Percentiles rank a stretch among this genome's conserved stretches.
Conservation (phyloP, 1,139 yeast species). For the Saccharomyces hybrid region DNA sequence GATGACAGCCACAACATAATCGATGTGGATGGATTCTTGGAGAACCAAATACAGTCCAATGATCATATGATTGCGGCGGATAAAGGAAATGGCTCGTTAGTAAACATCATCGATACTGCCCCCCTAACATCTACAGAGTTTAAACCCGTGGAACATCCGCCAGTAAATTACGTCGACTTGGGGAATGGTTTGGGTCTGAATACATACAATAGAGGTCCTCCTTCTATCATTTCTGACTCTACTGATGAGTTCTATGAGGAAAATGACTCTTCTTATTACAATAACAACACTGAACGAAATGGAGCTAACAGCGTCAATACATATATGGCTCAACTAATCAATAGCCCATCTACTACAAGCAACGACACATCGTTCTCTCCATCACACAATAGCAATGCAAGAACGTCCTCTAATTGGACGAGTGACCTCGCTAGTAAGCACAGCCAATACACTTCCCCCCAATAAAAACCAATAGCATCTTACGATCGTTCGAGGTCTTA, state of each 20-base stretch:
- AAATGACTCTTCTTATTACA: background rate
- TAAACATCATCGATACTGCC: background rate
- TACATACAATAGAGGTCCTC: constrained; percentile 23
- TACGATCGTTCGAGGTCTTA: background rate
- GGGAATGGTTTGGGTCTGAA: constrained; percentile 25
- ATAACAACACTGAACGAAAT: background rate
- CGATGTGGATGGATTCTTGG: background rate
- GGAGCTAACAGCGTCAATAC: constrained; percentile 13
- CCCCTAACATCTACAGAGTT: background rate
- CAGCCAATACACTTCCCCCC: background rate
- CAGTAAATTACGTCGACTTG: constrained; percentile 17
- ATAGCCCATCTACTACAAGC: constrained; percentile 6
- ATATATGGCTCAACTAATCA: constrained; percentile 20
- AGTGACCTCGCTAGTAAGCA: background rate
- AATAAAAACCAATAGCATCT: background rate
- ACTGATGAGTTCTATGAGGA: constrained; percentile 10
- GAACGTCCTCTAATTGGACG: background rate
- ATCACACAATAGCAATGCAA: background rate
- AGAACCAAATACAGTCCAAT: background rate
- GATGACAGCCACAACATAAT: background rate
- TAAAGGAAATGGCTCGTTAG: background rate
- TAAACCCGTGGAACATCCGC: background rate
- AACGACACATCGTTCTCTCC: background rate
- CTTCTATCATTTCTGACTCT: constrained; percentile 18
- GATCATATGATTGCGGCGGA: background rate